A percentile compares a stretch with the other conserved stretches of the same genome.
phyloP scores from a whole-genome alignment of 2,329 filamentous ascomycete species.

The Aspergillaceae sp. region DNA sequence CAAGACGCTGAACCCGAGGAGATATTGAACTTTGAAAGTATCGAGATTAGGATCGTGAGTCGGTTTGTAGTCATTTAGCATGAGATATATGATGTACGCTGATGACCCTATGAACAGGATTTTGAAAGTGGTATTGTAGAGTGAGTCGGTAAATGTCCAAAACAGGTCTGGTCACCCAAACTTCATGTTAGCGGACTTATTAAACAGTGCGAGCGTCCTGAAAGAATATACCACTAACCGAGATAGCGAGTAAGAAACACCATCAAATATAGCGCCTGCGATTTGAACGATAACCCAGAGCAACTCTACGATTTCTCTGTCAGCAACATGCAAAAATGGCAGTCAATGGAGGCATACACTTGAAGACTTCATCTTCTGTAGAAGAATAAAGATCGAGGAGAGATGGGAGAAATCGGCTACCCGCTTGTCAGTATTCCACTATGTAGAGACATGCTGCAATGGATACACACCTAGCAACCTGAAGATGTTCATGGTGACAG shows the following conservation, averaged over 20 bases:
- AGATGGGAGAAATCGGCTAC: constrained; percentile 92
- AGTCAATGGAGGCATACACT: constrained; percentile 53
- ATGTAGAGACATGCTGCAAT: background rate
- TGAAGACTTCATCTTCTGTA: constrained; percentile 92
- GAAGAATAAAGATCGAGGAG: constrained; percentile 82
- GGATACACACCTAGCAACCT: constrained; percentile 50
- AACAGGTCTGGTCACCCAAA: constrained; percentile 61
- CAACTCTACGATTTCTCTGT: constrained; percentile 58
- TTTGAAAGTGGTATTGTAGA: constrained; percentile 95
- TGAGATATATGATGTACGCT: constrained; percentile 92
- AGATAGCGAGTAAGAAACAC: constrained; percentile 94
- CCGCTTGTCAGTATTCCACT: constrained; percentile 2
- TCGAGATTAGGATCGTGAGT: constrained; percentile 96
- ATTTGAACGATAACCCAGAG: constrained; percentile 97
- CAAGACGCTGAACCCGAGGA: constrained; percentile 70
- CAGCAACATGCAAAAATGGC: constrained; percentile 3
- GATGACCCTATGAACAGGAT: constrained; percentile 86
- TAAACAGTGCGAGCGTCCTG: background rate
- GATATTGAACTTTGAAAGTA: constrained; percentile 93
- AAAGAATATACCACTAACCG: constrained; percentile 40
- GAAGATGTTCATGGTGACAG: constrained; percentile 59
- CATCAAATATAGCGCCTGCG: constrained; percentile 85
- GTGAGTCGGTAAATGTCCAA: constrained; percentile 66
- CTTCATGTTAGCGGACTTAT: background rate
- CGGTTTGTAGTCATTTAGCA: constrained; percentile 95